phyloP scores from a whole-genome alignment of 768 basidiomycete species.

The Rhizopogon vulgaris region DNA sequence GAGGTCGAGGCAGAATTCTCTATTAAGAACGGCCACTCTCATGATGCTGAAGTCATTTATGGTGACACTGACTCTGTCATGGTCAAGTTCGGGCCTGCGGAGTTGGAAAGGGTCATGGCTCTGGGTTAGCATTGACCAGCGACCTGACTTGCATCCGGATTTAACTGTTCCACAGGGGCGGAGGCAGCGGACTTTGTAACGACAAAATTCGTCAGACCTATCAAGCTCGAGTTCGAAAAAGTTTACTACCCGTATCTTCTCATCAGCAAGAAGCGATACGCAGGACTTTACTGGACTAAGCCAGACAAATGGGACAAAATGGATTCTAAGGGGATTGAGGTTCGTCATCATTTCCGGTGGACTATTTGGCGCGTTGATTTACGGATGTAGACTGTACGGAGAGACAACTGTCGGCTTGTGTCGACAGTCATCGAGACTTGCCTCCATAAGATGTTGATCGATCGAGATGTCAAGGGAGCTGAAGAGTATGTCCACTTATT shows the following conservation, averaged over 20 bases:
- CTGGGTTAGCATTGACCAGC: slow-evolving; percentile 51
- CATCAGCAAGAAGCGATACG: slow-evolving; percentile 98
- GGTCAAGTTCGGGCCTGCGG: slow-evolving; percentile 91
- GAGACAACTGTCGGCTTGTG: slow-evolving; percentile 98
- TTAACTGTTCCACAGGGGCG: slow-evolving; percentile 47
- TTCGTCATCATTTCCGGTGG: slow-evolving; percentile 25
- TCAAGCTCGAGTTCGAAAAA: slow-evolving; percentile 99
- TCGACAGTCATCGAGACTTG: slow-evolving; percentile 98
- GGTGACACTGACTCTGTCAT: slow-evolving; percentile 99
- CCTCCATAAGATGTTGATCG: slow-evolving; percentile 95
- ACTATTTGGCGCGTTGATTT: neutral
- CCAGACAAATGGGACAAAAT: slow-evolving; percentile 97
- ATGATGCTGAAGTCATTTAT: slow-evolving; percentile 93
- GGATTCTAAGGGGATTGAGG: slow-evolving; percentile 99
- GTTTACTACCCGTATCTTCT: slow-evolving; percentile 98
- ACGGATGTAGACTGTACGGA: slow-evolving; percentile 75
- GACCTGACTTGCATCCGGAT: neutral
- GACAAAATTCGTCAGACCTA: slow-evolving; percentile 85
- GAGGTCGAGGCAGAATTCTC: slow-evolving; percentile 89
- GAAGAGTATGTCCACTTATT: slow-evolving; percentile 62
- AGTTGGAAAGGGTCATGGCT: slow-evolving; percentile 83
- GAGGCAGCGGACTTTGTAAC: slow-evolving; percentile 94
- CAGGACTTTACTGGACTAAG: slow-evolving; percentile 96
- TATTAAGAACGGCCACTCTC: slow-evolving; percentile 73
- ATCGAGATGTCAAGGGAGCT: slow-evolving; percentile 89